Evolutionary conservation across 2,329 filamentous ascomycete species (phyloP), one percentile per base, ranked within the genome.

Genomic region (Botrytis medusae): DNA sequence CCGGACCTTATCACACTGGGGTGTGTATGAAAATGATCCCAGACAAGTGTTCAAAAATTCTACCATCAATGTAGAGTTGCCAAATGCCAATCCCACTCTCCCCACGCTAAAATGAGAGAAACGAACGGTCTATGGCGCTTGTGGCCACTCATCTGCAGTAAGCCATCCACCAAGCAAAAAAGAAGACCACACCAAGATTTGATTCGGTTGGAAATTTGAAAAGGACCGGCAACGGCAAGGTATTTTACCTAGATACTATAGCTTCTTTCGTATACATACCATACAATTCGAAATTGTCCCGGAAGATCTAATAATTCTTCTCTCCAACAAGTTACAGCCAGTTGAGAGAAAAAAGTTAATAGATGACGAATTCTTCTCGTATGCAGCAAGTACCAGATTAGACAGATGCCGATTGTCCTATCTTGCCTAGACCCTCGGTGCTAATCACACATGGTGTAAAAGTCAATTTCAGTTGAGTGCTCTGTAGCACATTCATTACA

Each of bases 111-210:
- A 71, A 37, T 64, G 29, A 32, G 59, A 37, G 40, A 57, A 42
- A 64, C 61, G 70, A 68, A 72, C 46, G 64, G 46, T 57, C 64
- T 57, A 57, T 16, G 40, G 62, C 70, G 61, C 61, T 72, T 72
- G 61, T 72, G 61, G 70, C 22, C 48, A 59, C 59, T 42, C 61
- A 72, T 42, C 48, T 72, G 70, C 70, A 72, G 37, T 72, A 40
- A 59, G 46, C 70, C 62, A 68, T 72, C 48, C 64, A 67, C 34
- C 54, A 67, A 67, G 64, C n/a, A 18, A 37, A 37, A 37, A 69
- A 67, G 29, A 10, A 37, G 34, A 67, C 20, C 48, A 65, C 37
- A 44, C n/a, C 61, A 67, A 46, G 42, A 59, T 59, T 54, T 46
- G 70, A 54, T 63, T 71, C 32, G 69, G 34, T 63, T 71, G 48